These are phyloP conservation scores for Nepenthes mirabilis DNA, from an alignment of 148 eudicot species.

Conservation along the genomic window DNA sequence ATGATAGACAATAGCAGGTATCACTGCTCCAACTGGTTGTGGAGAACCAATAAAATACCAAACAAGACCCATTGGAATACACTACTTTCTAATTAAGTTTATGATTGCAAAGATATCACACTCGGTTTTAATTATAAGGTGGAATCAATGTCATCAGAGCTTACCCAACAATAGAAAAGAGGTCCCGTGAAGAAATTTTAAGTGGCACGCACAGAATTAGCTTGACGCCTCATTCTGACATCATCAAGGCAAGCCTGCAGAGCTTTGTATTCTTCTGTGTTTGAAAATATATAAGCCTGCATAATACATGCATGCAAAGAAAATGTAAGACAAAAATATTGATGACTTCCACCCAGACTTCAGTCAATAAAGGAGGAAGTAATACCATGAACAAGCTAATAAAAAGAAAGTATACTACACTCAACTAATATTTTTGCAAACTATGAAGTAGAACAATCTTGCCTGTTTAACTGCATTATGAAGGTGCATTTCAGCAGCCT, in stretches of 20 bases:
- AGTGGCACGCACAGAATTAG: constrained; percentile 9
- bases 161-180: no score
- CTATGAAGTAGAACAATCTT: constrained; percentile 5
- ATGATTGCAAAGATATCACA: no score
- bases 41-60: not conserved
- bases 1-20: no score
- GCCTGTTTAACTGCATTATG: constrained; percentile 74
- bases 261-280: constrained; percentile 52
- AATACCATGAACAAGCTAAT: not conserved
- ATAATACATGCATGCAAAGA: not conserved
- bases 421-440: not conserved
- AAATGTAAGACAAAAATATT: not conserved
- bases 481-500: constrained; percentile 83
- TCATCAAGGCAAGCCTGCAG: constrained; percentile 47
- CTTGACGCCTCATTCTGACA: constrained; percentile 33
- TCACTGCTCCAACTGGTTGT: no score
- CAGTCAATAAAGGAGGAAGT: not conserved
- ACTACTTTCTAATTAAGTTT: no score
- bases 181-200: not conserved
- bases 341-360: not conserved
- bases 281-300: constrained; percentile 50
- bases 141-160: no score
- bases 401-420: not conserved
- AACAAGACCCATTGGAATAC: no score
- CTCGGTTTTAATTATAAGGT: no score